Evolutionary conservation across 2,329 filamentous ascomycete species (phyloP), one percentile per base, ranked within the genome.

Genomic region (Fusarium sulawesiense): DNA sequence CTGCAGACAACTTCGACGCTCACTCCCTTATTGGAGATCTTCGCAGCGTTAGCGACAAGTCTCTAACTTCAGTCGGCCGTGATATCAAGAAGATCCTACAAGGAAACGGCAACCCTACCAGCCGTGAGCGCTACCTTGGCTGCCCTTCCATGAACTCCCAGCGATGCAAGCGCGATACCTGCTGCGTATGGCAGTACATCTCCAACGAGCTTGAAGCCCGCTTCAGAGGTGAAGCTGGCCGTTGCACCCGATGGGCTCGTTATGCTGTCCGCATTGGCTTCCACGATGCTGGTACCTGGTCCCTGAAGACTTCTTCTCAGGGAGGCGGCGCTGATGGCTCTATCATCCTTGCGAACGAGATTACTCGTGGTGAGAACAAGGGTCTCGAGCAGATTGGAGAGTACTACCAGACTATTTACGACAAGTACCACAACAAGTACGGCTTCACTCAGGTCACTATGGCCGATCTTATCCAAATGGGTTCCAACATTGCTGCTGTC

Each of bases 401-500:
- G 7, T 73, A 80, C 40, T 80, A 84, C 37, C 74, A 78, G 20
- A 63, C 61, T 11, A 79, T 85, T 62, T 82, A 82, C 64, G 51
- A 75, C 37, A 82, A 83, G 68, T 85, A 82, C 70, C 74, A 72
- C 57, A 66, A 65, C 27, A 30, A 64, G n/a, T 64, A 68, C 14
- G 79, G 80, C 46, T 76, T 75, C 61, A 77, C 73, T 23, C 71
- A 75, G n/a, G 80, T 88, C 34, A 80, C 82, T 6, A 84, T 84
- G 70, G 86, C 86, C 32, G 87, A 89, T 71, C 78, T 89, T 10
- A 82, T 87, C 37, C 86, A 88, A 73, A 84, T 87, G 72, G 84
- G 83, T 3, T 79, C 79, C 77, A 85, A 78, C 60, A 80, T 86
- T 42, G 86, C 83, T 21, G 84, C 85, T 10, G 81, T 85, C 6